These are phyloP conservation scores for Mucor velutinosus DNA, from an alignment of 371 early-diverging fungal genomes.

Conservation along the genomic window DNA sequence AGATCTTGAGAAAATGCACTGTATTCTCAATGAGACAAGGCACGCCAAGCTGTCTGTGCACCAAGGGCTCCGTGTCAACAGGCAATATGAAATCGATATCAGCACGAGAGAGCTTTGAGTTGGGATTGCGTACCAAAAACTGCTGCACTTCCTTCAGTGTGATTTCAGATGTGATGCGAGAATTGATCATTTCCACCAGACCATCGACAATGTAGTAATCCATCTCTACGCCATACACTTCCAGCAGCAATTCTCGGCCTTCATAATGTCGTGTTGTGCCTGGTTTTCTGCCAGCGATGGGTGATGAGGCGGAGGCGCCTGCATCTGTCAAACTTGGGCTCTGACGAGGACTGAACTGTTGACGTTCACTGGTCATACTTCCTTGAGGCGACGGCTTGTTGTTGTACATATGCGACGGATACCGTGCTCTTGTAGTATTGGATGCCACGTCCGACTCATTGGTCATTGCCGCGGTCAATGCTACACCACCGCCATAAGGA, in stretches of 20 bases:
- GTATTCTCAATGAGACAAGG: conserved; percentile 60
- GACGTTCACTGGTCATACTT: conserved; percentile 30
- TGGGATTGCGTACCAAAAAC: conserved; percentile 73
- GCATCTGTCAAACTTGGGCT: conserved; percentile 26
- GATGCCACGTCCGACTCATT: conserved; percentile 8
- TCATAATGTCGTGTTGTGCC: conserved; percentile 26
- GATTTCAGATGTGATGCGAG: conserved; percentile 60
- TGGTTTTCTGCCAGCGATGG: conserved; percentile 7
- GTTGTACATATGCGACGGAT: conserved; percentile 16
- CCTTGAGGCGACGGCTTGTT: conserved; percentile 35
- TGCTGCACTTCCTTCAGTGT: conserved; percentile 71
- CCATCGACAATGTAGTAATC: conserved; percentile 69
- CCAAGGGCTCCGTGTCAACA: conserved; percentile 45
- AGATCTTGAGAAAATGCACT: conserved; percentile 62
- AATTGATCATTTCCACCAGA: conserved; percentile 68
- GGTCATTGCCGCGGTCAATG: neutral
- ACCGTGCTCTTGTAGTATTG: conserved; percentile 19
- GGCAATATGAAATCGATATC: conserved; percentile 74
- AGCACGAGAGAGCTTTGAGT: conserved; percentile 64
- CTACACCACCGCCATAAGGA: conserved; percentile 17
- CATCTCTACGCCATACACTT: conserved; percentile 77
- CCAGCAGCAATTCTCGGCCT: conserved; percentile 63
- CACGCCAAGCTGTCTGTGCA: conserved; percentile 45
- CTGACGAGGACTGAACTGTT: conserved; percentile 21
- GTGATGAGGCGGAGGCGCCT: conserved; percentile 15